Base-by-base conservation (phyloP, 257 asterid species). In the Jacaranda copaia region DNA sequence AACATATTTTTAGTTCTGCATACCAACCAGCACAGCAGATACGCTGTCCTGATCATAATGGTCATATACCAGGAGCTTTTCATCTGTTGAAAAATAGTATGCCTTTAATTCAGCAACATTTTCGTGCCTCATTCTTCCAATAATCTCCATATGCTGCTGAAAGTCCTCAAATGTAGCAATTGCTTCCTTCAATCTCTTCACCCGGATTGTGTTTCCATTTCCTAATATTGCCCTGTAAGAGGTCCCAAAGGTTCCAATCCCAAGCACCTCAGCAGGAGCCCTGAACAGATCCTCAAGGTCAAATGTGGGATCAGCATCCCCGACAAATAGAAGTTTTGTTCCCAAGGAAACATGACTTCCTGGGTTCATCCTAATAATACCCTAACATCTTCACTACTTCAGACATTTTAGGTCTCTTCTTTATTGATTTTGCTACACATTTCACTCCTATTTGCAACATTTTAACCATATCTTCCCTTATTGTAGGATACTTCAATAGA, bases 11-110 rank as follows among this genome's bases (percentile, higher is more conserved):
- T 13, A 15, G 25, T 72, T 58, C 3, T 12, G 19, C 38, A 10
- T 72, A 79, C 81, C 52, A 67, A 76, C 84, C 7, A 83, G 77
- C 71, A 76, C 45, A 18, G 80, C 57, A 58, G 84, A 68, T 25
- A 83, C 67, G 43, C 67, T 83, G 18, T 67, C 76, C 79, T 25
- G 48, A 20, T 73, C 43, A 32, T 61, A 55, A 51, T 79, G 70
- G 25, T 79, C 81, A 51, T 49, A 79, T 38, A 75, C 73, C 70
- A 83, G 60, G 40, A 83, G 38, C 62, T 71, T 79, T 63, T 79
- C 79, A 56, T 83, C 73, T 8, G 20, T 52, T 15, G 48, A 19
- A 68, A 38, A 70, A 42, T 57, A 63, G 45, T 62, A 76, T 43
- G 84, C 84, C 74, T 64, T 75, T 46, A 79, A 40, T n/a, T 70